Evolutionary conservation across 768 basidiomycete species (phyloP).

Genomic region (Suillus americanus): DNA sequence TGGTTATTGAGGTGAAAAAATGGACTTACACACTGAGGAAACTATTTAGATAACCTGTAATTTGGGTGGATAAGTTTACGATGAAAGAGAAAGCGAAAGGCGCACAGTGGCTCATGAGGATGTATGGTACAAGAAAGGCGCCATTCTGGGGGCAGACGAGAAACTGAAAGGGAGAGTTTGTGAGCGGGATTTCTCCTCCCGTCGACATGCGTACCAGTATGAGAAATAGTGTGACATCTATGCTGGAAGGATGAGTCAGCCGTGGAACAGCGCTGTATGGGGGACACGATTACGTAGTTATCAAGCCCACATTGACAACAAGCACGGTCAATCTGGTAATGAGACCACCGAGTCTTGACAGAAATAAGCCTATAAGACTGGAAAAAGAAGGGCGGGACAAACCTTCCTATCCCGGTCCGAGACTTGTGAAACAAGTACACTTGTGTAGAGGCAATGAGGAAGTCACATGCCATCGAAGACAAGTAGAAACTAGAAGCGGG

Average conservation of each 20-base stretch:
- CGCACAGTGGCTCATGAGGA: conserved; percentile 39
- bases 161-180: conserved; percentile 21
- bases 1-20: too few species aligned
- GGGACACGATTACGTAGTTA: conserved; percentile 30
- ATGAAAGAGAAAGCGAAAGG: neutral
- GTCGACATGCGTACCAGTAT: conserved; percentile 17
- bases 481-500: conserved; percentile 33
- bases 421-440: conserved; percentile 33
- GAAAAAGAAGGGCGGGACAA: neutral
- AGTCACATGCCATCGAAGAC: conserved; percentile 33
- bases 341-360: conserved; percentile 29
- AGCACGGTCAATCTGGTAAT: conserved; percentile 33
- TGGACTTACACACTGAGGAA: conserved; percentile 36
- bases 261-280: neutral
- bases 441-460: conserved; percentile 35
- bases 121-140: conserved; percentile 36
- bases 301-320: conserved; percentile 35
- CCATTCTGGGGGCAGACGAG: conserved; percentile 36
- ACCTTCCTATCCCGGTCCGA: conserved; percentile 30
- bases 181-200: neutral
- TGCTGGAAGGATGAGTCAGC: conserved; percentile 13
- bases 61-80: neutral
- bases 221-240: conserved; percentile 29
- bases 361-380: neutral
- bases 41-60: conserved; percentile 36